Evolutionary conservation across 192 early-diverging fungal genomes (phyloP).

Genomic region (Coemansia umbellata): DNA sequence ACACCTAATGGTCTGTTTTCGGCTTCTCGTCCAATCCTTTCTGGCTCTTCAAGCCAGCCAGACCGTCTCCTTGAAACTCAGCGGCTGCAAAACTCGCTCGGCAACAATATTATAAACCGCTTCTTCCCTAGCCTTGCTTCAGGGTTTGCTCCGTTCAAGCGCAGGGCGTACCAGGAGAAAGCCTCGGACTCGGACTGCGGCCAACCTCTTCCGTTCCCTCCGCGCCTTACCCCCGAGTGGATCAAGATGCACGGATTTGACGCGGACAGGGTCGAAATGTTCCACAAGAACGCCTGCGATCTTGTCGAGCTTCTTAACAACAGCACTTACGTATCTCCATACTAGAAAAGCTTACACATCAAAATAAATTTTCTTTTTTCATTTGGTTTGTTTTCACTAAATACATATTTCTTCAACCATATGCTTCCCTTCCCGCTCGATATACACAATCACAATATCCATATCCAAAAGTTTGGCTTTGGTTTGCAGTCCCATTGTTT

Average conservation of each 20-base stretch:
- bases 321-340: constrained; percentile 47
- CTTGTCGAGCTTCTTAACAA: constrained; percentile 49
- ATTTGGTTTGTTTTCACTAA: too few species aligned
- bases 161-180: constrained; percentile 26
- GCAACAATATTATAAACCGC: constrained; percentile 24
- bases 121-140: constrained; percentile 37
- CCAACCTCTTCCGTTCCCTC: constrained; percentile 36
- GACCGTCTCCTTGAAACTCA: constrained; percentile 22
- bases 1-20: not conserved
- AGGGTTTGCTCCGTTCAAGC: not conserved
- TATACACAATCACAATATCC: too few species aligned
- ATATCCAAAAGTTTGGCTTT: too few species aligned
- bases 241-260: constrained; percentile 45
- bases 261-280: constrained; percentile 27
- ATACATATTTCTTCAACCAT: too few species aligned
- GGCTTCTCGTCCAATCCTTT: constrained; percentile 2
- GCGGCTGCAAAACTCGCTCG: constrained; percentile 30
- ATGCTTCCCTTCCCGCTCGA: too few species aligned
- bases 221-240: constrained; percentile 42
- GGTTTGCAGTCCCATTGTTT: not conserved
- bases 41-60: constrained; percentile 25
- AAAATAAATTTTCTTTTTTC: too few species aligned
- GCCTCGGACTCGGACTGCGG: constrained; percentile 3
- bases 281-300: constrained; percentile 41
- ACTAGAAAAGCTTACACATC: constrained; percentile 40